Evolutionary conservation across 176 grass and related monocot genomes (phyloP).

Genomic region (Bolboschoenus planiculmis): DNA sequence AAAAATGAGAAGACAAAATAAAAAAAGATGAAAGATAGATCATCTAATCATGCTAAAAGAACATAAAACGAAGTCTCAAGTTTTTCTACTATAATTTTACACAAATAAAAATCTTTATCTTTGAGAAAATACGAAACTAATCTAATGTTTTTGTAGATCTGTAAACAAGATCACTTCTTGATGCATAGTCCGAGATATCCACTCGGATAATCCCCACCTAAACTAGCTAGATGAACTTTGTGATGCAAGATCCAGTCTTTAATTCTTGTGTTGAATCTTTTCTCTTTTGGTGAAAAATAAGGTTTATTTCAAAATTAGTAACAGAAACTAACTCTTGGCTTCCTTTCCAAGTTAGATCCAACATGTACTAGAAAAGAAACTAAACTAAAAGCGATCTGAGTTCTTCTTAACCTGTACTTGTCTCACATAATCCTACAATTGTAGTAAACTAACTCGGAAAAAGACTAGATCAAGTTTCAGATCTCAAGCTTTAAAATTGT

Average conservation of each 20-base stretch:
- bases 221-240: neutral
- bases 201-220: neutral
- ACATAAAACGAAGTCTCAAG: neutral
- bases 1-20: neutral
- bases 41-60: neutral
- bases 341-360: slow-evolving; percentile 17
- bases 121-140: neutral
- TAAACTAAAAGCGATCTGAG: neutral
- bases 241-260: neutral
- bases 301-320: slow-evolving; percentile 4
- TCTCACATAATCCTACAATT: neutral
- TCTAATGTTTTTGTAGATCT: neutral
- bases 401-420: neutral
- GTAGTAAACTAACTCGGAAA: neutral
- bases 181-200: neutral
- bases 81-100: neutral
- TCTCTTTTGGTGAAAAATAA: neutral
- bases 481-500: neutral
- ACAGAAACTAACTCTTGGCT: neutral
- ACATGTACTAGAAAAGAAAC: slow-evolving; percentile 2
- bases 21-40: neutral
- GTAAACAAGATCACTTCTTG: neutral
- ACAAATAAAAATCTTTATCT: neutral
- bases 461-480: neutral
- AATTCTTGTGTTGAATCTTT: neutral